Evolutionary conservation across 345 rosid genomes (phyloP), one percentile per base, ranked within the genome.

Genomic region (Excoecaria cochinchinensis): DNA sequence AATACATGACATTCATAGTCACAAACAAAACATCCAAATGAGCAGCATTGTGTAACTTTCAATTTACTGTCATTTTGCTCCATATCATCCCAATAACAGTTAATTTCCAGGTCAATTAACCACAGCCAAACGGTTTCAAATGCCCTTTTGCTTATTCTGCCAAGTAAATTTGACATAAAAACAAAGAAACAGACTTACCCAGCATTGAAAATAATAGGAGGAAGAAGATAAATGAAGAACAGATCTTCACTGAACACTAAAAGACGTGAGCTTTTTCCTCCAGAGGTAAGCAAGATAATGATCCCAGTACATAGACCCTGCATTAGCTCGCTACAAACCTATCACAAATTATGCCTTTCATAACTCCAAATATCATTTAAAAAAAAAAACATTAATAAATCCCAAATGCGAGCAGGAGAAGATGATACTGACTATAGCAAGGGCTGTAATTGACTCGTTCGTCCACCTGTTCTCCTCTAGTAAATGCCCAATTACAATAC

Each of bases 171-270:
- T 7, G 9, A 3, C 0, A 22, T 7, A 8, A 58, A 57, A 52
- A 11, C 6, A 56, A 16, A 73, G 3, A 36, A 24, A 8, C 3
- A 24, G 40, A 83, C 91, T 82, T 51, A 91, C 99, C 99, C 99
- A 0, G 99, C 99, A 71, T 95, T 95, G 72, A 95, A 95, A 74
- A 95, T 93, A 70, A 95, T 95, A 0, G 99, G 99, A 17, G 99
- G 99, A 75, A 95, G 99, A 78, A 95, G 94, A 84, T 95, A 95
- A 75, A 93, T 95, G 68, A 95, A 95, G 90, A 95, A 95, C 36
- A 95, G 79, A 74, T 95, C 99, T 86, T 95, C 99, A 87, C 96
- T 93, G 83, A 95, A 95, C 53, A 93, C 94, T 55, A 93, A 79
- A 71, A 95, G 85, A 77, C 84, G 96, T 4, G 99, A 93, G 78